A percentile compares a stretch with the other conserved stretches of the same genome.
Conservation (phyloP, 805 yeast genomes). For the Starmera caribaea region DNA sequence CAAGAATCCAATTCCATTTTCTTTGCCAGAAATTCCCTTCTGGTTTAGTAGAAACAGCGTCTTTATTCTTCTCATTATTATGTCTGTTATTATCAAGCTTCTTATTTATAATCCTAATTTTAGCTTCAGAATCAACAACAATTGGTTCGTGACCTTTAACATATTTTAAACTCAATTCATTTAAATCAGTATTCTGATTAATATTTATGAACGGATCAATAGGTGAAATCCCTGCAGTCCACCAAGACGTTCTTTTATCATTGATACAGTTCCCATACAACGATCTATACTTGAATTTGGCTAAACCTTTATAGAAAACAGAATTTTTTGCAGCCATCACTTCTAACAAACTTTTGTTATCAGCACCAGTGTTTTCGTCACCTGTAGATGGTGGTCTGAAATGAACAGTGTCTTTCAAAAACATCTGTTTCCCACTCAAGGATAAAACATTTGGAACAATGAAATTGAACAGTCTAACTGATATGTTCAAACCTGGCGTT, state of each 20-base stretch:
- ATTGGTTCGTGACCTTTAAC: conserved; percentile 46
- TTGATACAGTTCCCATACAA: conserved; percentile 71
- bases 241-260: conserved; percentile 77
- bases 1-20: conserved; percentile 39
- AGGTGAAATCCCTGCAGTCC: conserved; percentile 63
- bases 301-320: conserved; percentile 47
- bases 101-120: conserved; percentile 22
- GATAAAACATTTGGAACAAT: conserved; percentile 61
- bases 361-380: conserved; percentile 5
- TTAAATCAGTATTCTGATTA: conserved; percentile 33
- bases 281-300: conserved; percentile 39
- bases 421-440: conserved; percentile 66
- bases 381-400: conserved; percentile 1
- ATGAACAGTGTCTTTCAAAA: conserved; percentile 37
- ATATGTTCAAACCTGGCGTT: conserved; percentile 45
- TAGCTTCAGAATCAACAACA: conserved; percentile 41
- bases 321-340: conserved; percentile 59
- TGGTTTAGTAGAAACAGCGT: conserved; percentile 1
- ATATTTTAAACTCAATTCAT: conserved; percentile 30
- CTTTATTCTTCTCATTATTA: neutral
- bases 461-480: conserved; percentile 47
- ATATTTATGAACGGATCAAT: conserved; percentile 48
- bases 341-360: conserved; percentile 36
- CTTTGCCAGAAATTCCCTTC: conserved; percentile 22
- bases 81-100: conserved; percentile 1